Percentiles rank a stretch among this genome's conserved stretches.
These are phyloP conservation scores for Microcos paniculata DNA, from an alignment of 345 rosid genomes.

Conservation along the genomic window DNA sequence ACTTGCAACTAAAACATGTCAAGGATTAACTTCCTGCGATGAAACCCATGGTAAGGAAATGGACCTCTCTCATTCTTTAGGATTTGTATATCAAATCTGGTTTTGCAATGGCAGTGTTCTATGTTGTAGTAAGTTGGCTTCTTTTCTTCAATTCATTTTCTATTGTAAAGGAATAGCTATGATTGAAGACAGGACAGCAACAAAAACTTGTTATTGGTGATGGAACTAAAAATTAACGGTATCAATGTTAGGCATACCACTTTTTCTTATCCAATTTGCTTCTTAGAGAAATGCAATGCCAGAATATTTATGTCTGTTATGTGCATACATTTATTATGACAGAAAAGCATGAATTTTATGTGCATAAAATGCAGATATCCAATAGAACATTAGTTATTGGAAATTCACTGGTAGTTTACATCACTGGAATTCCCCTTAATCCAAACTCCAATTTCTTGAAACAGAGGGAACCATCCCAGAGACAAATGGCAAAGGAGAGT, in stretches of 20 bases:
- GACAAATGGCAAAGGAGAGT: conserved; percentile 24
- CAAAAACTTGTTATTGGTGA: background rate
- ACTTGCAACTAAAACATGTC: background rate
- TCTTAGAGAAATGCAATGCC: background rate
- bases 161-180: background rate
- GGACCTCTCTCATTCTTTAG: background rate
- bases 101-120: background rate
- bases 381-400: background rate
- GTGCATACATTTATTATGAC: background rate
- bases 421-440: background rate
- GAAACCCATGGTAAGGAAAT: conserved; percentile 30
- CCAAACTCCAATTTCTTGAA: conserved; percentile 13
- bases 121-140: background rate
- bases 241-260: background rate
- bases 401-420: background rate
- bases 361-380: too few species aligned
- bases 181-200: background rate
- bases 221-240: background rate
- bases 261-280: background rate
- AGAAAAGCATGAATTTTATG: too few species aligned
- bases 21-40: conserved; percentile 16
- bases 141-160: background rate
- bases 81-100: background rate
- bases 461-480: conserved; percentile 20
- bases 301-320: background rate